Percentiles rank a stretch among this genome's conserved stretches.
phyloP scores from a whole-genome alignment of 2,329 filamentous ascomycete genomes.

The Aureobasidium zeae region DNA sequence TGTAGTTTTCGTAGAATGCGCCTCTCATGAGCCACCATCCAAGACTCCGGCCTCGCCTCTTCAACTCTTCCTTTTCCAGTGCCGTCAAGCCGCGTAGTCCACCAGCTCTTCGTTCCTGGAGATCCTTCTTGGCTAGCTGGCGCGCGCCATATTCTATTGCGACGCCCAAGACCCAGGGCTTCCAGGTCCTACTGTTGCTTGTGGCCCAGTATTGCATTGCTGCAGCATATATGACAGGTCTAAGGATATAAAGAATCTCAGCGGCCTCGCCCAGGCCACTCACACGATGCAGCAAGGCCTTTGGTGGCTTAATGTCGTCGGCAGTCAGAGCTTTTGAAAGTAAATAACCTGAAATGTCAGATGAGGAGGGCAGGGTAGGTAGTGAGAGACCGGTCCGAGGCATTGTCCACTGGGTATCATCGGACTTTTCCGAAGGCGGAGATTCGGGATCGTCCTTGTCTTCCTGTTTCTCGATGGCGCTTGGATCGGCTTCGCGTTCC shows the following conservation, averaged over 20 bases:
- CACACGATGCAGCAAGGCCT: conserved; percentile 69
- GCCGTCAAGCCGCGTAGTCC: conserved; percentile 69
- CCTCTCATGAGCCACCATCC: conserved; percentile 95
- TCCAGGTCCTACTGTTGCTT: conserved; percentile 72
- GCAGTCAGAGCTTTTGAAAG: conserved; percentile 84
- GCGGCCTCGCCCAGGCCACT: conserved; percentile 69
- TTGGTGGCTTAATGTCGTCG: conserved; percentile 91
- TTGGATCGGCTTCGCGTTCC: conserved; percentile 69
- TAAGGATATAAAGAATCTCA: conserved; percentile 83
- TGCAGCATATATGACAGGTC: conserved; percentile 77
- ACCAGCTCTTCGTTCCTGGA: conserved; percentile 54
- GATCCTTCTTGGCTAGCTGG: conserved; percentile 65
- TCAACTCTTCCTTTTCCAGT: conserved; percentile 82
- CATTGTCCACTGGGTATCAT: conserved; percentile 64
- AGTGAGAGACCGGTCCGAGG: conserved; percentile 83
- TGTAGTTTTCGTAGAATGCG: conserved; percentile 92
- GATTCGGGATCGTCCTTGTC: conserved; percentile 41
- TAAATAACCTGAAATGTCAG: conserved; percentile 79
- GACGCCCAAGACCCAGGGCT: conserved; percentile 81
- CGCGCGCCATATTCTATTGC: conserved; percentile 78
- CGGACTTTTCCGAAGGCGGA: conserved; percentile 31
- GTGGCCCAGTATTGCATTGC: conserved; percentile 66
- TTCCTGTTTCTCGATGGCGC: conserved; percentile 45
- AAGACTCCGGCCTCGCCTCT: conserved; percentile 78
- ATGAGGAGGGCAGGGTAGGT: conserved; percentile 68